Conservation (phyloP, 31 red algal species). For the Asparagopsis taxiformis region DNA sequence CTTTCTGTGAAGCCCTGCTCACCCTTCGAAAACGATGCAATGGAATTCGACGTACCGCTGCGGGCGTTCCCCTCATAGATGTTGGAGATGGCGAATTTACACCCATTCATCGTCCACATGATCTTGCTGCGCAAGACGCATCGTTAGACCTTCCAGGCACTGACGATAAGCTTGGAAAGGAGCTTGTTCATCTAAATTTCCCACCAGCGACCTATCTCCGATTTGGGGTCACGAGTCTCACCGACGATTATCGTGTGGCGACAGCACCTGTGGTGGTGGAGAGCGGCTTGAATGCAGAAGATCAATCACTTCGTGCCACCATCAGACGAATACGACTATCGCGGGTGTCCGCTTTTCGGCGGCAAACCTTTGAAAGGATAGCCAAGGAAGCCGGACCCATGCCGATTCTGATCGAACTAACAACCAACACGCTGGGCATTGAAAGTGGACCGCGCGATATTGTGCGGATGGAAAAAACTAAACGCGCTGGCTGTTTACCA, state of each 20-base stretch:
- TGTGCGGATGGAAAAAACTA: constrained; percentile 42
- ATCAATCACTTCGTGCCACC: constrained; percentile 32
- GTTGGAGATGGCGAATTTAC: constrained; percentile 74
- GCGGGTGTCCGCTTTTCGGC: constrained; percentile 55
- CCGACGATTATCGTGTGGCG: constrained; percentile 24
- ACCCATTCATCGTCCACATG: constrained; percentile 28
- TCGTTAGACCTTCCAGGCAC: background rate
- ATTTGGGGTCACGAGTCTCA: constrained; percentile 38
- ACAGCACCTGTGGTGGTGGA: constrained; percentile 51
- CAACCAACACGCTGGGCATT: constrained; percentile 30
- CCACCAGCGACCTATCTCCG: constrained; percentile 27
- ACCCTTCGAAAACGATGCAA: constrained; percentile 37
- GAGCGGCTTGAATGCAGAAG: constrained; percentile 11
- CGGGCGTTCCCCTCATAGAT: constrained; percentile 61
- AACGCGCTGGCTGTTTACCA: constrained; percentile 13
- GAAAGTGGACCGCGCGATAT: constrained; percentile 54
- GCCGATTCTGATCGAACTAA: constrained; percentile 23
- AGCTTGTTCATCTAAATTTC: constrained; percentile 31
- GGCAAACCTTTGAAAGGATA: constrained; percentile 49
- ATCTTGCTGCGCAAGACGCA: background rate
- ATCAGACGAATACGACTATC: constrained; percentile 58
- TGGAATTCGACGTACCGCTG: constrained; percentile 31
- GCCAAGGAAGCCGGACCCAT: constrained; percentile 20
- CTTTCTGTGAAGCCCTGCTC: constrained; percentile 51
- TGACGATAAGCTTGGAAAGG: background rate